These are phyloP conservation scores for Pezizomycotina sp. DNA, from an alignment of 2,329 filamentous ascomycete species.

Conservation along the genomic window DNA sequence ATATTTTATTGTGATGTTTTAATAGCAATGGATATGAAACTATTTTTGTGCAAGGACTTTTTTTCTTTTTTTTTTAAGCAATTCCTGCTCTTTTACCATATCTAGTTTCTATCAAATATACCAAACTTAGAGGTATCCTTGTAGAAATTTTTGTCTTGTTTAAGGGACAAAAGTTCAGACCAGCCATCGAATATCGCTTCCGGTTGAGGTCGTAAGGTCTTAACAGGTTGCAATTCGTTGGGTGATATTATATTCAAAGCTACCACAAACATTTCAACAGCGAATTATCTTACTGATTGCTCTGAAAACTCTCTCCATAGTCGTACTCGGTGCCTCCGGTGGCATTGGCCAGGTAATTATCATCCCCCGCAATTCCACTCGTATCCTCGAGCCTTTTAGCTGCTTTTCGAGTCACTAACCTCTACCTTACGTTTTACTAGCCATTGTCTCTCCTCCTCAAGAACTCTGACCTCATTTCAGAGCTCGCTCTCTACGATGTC, in stretches of 20 bases:
- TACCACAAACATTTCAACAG: too few species aligned
- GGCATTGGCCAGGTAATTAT: constrained; percentile 92
- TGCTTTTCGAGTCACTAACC: constrained; percentile 4
- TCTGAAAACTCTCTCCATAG: constrained; percentile 30
- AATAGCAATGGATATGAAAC: constrained; percentile 31
- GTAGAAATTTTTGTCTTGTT: not conserved
- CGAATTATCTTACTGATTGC: not conserved
- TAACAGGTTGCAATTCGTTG: constrained; percentile 2
- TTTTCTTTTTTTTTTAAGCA: constrained; percentile 4
- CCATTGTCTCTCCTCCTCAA: constrained; percentile 94
- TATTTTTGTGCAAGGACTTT: constrained; percentile 13
- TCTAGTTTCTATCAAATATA: constrained; percentile 14
- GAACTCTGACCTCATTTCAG: constrained; percentile 68
- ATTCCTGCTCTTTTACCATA: constrained; percentile 8
- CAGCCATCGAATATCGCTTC: too few species aligned
- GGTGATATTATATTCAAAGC: too few species aligned
- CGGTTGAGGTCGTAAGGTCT: too few species aligned
- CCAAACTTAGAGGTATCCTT: too few species aligned
- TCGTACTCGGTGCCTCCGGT: constrained; percentile 88
- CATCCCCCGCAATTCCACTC: constrained; percentile 4
- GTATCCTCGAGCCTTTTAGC: constrained; percentile 4
- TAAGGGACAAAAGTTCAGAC: constrained; percentile 8
- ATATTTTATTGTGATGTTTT: constrained; percentile 5
- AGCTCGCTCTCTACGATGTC: constrained; percentile 97
- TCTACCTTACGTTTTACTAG: constrained; percentile 34